A percentile compares a stretch with the other conserved stretches of the same genome.
phyloP scores from a whole-genome alignment of 495 filamentous ascomycete species.

The Thermochaetoides thermophila region DNA sequence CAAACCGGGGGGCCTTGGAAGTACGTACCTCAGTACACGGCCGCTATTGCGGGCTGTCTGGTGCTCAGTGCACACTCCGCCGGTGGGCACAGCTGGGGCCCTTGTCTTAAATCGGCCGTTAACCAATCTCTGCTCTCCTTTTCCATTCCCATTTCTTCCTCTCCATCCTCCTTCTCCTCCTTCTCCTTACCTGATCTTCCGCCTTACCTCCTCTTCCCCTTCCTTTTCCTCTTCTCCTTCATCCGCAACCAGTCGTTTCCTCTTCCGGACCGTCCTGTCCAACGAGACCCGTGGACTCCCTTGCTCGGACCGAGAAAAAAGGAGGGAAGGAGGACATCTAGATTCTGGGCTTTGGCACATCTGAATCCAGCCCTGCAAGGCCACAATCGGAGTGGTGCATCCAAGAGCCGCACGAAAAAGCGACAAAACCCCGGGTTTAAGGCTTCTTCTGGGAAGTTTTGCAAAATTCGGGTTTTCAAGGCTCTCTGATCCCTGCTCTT shows the following conservation, averaged over 20 bases:
- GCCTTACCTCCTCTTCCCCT: conserved; percentile 40
- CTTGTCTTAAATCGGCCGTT: conserved; percentile 38
- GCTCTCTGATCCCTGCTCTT: conserved; percentile 5
- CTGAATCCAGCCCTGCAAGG: conserved; percentile 16
- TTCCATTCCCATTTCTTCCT: conserved; percentile 40
- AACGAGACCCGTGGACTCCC: conserved; percentile 20
- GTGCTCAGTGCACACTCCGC: conserved; percentile 15
- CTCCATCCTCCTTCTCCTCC: conserved; percentile 39
- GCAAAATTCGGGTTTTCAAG: conserved; percentile 3
- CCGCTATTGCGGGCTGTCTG: conserved; percentile 20
- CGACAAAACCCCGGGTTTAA: conserved; percentile 7
- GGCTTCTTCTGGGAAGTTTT: conserved; percentile 7
- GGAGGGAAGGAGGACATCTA: conserved; percentile 28
- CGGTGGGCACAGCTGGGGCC: conserved; percentile 20
- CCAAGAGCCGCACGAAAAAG: conserved; percentile 8
- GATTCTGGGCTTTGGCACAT: conserved; percentile 21
- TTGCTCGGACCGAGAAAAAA: conserved; percentile 20
- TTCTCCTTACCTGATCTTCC: conserved; percentile 42
- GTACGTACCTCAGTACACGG: conserved; percentile 17
- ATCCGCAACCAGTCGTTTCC: conserved; percentile 43
- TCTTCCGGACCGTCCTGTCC: conserved; percentile 32
- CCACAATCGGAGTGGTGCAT: conserved; percentile 14
- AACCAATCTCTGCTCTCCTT: conserved; percentile 31
- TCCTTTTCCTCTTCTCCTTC: conserved; percentile 32
- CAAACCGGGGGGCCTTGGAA: no score